Base-by-base conservation (phyloP, 441 rosid genomes). In the Cnidoscolus chayamansa region DNA sequence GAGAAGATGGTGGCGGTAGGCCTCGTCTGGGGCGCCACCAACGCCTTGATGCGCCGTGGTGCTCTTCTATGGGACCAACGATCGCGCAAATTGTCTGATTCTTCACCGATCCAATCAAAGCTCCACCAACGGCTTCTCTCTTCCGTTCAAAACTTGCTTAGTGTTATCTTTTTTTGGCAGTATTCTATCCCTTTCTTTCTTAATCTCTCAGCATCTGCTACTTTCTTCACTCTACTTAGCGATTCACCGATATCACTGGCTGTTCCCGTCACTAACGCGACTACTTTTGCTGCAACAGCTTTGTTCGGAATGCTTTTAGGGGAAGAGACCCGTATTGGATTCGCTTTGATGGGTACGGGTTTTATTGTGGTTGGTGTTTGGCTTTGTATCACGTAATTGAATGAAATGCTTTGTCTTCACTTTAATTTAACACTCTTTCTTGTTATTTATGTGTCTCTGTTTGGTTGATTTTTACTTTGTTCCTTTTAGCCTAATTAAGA, bases 201-300 rank as follows among this genome's bases (percentile, higher is more conserved):
- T 67, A 94, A 92, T 68, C 91, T 94, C 70, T 92, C 97, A 0
- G 95, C 97, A 56, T 94, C 97, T n/a, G 97, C 95, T 65, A 82
- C 91, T 30, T 92, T 94, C 85, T 92, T 94, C 80, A 81, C 90
- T 40, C 80, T 94, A 70, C 78, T 94, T 35, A 77, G 90, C 70
- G 77, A 89, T 63, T 81, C 89, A 8, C 98, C 97, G 0, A 86
- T 91, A 71, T 92, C 96, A 15, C 80, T 92, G 0, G 97, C 97
- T 11, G 97, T 90, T 75, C 96, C 98, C 10, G 90, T 94, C 74
- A 92, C 96, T 51, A 88, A 94, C 73, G 97, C 97, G 32, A 92
- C 93, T 7, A 94, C 97, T 10, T 94, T 92, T 54, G 97, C 94
- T 58, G 90, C 97, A 74, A 92, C 97, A 15, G 97, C 96, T 58